Conservation (phyloP, 306 rosid species). For the Ochetophila trinervis region DNA sequence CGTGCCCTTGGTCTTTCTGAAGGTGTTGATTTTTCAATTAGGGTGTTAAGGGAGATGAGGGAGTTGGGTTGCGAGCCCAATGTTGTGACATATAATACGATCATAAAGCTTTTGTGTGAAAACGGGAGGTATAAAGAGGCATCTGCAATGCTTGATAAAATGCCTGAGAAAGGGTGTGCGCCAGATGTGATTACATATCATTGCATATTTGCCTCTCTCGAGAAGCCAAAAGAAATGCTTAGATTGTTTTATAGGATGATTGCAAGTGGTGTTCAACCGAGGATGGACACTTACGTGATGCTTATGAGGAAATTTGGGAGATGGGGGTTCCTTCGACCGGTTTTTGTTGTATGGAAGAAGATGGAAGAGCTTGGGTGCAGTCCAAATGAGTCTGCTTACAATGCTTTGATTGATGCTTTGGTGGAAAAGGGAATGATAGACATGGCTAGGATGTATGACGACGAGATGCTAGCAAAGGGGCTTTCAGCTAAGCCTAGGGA, state of each 20-base stretch:
- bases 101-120: constrained; percentile 70
- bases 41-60: constrained; percentile 70
- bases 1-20: constrained; percentile 67
- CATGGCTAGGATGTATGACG: constrained; percentile 72
- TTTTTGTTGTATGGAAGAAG: constrained; percentile 67
- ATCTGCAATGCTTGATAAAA: constrained; percentile 39
- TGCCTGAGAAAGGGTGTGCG: constrained; percentile 47
- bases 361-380: constrained; percentile 77
- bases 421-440: constrained; percentile 73
- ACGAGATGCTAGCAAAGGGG: constrained; percentile 81
- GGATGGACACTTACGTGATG: constrained; percentile 78
- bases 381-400: constrained; percentile 75
- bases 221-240: constrained; percentile 66
- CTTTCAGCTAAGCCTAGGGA: constrained; percentile 80
- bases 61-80: constrained; percentile 64
- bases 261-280: constrained; percentile 61
- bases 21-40: constrained; percentile 66
- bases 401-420: constrained; percentile 80
- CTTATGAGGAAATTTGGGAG: constrained; percentile 80
- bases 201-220: constrained; percentile 52
- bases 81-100: constrained; percentile 62
- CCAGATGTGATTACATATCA: constrained; percentile 68
- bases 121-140: constrained; percentile 67
- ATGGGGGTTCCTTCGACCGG: constrained; percentile 89
- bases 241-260: constrained; percentile 67